Conservation (phyloP, 257 asterid species). For the Scutellaria barbata region DNA sequence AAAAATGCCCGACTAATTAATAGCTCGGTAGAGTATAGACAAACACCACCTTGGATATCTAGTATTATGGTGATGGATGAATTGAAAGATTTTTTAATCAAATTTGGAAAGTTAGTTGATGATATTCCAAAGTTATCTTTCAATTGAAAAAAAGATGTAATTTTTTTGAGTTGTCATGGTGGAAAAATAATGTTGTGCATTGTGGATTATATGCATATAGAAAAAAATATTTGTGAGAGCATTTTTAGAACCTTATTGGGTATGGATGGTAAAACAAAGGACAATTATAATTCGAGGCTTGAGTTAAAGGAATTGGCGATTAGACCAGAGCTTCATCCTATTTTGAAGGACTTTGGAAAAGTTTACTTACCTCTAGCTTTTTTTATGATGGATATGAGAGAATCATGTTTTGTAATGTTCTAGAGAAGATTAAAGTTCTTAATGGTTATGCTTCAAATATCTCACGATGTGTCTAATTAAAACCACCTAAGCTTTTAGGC, state of each 20-base stretch:
- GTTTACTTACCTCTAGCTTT: too few species aligned
- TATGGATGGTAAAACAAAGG: neutral
- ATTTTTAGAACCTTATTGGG: neutral
- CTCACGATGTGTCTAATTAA: too few species aligned
- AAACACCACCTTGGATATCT: neutral
- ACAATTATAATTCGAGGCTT: neutral
- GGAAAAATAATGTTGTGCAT: neutral
- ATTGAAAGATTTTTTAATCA: neutral
- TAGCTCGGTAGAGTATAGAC: neutral
- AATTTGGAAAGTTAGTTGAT: neutral
- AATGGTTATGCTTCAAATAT: too few species aligned
- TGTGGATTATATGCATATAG: slow-evolving; percentile 4
- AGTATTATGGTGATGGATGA: slow-evolving; percentile 1
- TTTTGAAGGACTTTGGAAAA: neutral
- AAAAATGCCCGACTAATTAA: neutral
- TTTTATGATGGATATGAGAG: neutral
- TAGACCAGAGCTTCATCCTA: neutral
- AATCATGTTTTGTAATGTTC: neutral
- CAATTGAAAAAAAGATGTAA: neutral
- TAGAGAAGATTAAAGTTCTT: neutral
- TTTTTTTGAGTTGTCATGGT: neutral
- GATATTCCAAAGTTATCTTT: neutral
- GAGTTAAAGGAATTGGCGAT: neutral
- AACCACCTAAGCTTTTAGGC: too few species aligned
- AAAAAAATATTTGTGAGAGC: neutral